Percentiles rank a stretch among this genome's conserved stretches.
These are phyloP conservation scores for Lichtheimia hyalospora DNA, from an alignment of 371 early-diverging fungal species.

Conservation along the genomic window DNA sequence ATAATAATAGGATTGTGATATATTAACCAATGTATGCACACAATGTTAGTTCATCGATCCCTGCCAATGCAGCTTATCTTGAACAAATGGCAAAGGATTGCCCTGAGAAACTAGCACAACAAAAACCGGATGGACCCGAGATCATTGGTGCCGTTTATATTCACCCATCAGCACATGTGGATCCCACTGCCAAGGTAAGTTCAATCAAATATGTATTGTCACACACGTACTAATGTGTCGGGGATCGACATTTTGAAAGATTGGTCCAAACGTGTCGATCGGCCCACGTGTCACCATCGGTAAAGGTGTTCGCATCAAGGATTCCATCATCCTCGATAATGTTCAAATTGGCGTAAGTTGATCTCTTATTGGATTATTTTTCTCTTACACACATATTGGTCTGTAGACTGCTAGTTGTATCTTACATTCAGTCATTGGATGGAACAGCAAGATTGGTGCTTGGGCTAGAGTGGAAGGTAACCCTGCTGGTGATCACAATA, in stretches of 20 bases:
- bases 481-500: slow-evolving; percentile 60
- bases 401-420: slow-evolving; percentile 72
- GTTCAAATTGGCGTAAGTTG: slow-evolving; percentile 85
- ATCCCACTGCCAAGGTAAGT: slow-evolving; percentile 86
- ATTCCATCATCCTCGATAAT: slow-evolving; percentile 93
- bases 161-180: slow-evolving; percentile 91
- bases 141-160: slow-evolving; percentile 91
- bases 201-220: not conserved
- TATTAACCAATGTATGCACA: not conserved
- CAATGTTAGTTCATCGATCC: slow-evolving; percentile 84
- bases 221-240: too few species aligned
- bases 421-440: slow-evolving; percentile 92
- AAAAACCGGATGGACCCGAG: slow-evolving; percentile 62
- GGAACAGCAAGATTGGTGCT: slow-evolving; percentile 90
- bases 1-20: not conserved
- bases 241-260: slow-evolving; percentile 31
- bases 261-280: slow-evolving; percentile 96
- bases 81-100: slow-evolving; percentile 67
- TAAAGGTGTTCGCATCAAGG: slow-evolving; percentile 92
- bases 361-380: not conserved
- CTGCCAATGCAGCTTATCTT: slow-evolving; percentile 89
- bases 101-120: slow-evolving; percentile 67
- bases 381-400: slow-evolving; percentile 20
- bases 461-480: slow-evolving; percentile 96
- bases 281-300: slow-evolving; percentile 94